phyloP scores from a whole-genome alignment of 495 filamentous ascomycete genomes.

The Penicillium coprophilum region DNA sequence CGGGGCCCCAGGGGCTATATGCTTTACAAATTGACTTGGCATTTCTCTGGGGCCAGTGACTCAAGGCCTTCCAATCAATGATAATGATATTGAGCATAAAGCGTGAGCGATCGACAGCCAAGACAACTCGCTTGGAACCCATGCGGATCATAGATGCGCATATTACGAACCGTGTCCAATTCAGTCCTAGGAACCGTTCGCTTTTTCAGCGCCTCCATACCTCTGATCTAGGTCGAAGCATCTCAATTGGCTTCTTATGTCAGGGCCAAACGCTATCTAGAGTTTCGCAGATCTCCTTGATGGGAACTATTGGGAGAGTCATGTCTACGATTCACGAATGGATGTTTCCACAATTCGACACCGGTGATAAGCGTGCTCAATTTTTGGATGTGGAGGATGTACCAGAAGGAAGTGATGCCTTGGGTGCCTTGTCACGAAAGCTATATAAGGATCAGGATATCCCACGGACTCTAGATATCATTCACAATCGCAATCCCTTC shows the following conservation, averaged over 20 bases:
- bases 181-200: conserved; percentile 1
- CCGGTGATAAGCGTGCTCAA: conserved; percentile 11
- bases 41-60: conserved; percentile 4
- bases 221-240: neutral
- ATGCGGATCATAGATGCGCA: neutral
- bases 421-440: neutral
- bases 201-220: conserved; percentile 2
- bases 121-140: conserved; percentile 20
- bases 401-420: neutral
- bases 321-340: conserved; percentile 12
- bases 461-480: conserved; percentile 10
- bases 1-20: conserved; percentile 14
- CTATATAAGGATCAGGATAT: conserved; percentile 22
- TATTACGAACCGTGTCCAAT: neutral
- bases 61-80: neutral
- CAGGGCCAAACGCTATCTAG: conserved; percentile 16
- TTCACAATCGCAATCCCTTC: neutral
- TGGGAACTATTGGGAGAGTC: conserved; percentile 2
- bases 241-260: neutral
- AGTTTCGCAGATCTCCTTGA: conserved; percentile 16
- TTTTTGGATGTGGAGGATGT: neutral
- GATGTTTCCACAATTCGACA: neutral
- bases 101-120: conserved; percentile 24
- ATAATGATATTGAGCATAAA: conserved; percentile 8
- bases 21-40: neutral